Conservation (phyloP, 75 land plant genomes). For the Gnetum montanum region DNA sequence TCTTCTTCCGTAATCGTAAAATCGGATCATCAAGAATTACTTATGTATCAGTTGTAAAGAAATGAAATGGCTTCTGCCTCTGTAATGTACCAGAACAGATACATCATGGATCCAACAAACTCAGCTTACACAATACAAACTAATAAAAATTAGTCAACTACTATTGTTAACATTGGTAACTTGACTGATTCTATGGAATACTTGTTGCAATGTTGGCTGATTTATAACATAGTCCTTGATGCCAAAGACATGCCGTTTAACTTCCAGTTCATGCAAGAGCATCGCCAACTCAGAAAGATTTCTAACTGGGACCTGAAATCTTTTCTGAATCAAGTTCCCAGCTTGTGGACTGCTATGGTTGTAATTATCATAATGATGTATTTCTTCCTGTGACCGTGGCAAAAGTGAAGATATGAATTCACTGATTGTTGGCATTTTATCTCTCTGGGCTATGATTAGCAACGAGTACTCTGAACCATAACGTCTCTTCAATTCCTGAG, state of each 20-base stretch:
- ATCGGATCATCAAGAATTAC: too few relatives aligned
- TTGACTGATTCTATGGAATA: slow-evolving; percentile 18
- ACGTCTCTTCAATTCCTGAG: slow-evolving; percentile 19
- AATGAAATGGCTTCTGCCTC: too few relatives aligned
- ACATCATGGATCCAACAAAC: too few relatives aligned
- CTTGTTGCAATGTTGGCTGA: slow-evolving; percentile 28
- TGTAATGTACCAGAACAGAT: too few relatives aligned
- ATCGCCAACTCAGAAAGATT: slow-evolving; percentile 15
- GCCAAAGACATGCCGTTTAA: slow-evolving; percentile 15
- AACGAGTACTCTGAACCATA: slow-evolving; percentile 21
- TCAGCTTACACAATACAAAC: too few relatives aligned
- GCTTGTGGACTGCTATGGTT: not conserved
- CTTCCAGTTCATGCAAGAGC: slow-evolving; percentile 23
- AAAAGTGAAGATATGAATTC: slow-evolving; percentile 15
- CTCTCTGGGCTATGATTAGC: slow-evolving; percentile 16
- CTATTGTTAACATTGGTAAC: not conserved
- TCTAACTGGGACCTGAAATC: slow-evolving; percentile 19
- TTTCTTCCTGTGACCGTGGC: slow-evolving; percentile 3
- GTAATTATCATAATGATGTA: slow-evolving; percentile 3
- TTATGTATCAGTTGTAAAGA: too few relatives aligned
- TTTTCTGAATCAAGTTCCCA: slow-evolving; percentile 17
- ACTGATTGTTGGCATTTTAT: slow-evolving; percentile 17
- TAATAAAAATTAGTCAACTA: not conserved
- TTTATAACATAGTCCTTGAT: slow-evolving; percentile 27
- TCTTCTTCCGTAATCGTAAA: too few relatives aligned